Percentiles rank a stretch among this genome's conserved stretches.
These are phyloP conservation scores for Pseudoperonospora humuli DNA, from an alignment of 352 stramenopile genomes.

Conservation along the genomic window DNA sequence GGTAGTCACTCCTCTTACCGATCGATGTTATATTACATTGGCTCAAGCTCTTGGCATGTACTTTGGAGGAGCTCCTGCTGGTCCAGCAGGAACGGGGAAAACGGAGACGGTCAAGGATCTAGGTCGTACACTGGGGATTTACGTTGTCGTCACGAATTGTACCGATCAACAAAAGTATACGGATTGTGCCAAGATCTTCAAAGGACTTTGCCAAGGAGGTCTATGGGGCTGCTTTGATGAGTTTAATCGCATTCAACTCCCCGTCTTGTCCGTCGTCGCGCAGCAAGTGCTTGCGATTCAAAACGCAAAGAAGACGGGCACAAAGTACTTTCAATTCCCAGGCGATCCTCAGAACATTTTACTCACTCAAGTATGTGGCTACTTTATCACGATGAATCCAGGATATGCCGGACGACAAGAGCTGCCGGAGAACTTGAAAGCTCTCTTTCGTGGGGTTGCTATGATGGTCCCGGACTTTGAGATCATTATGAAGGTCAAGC, in stretches of 20 bases:
- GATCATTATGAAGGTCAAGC: constrained; percentile 95
- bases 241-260: constrained; percentile 96
- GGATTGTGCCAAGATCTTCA: constrained; percentile 98
- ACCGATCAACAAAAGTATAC: constrained; percentile 97
- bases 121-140: constrained; percentile 91
- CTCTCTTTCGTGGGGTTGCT: constrained; percentile 83
- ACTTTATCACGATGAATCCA: constrained; percentile 99
- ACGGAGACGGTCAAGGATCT: constrained; percentile 97
- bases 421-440: constrained; percentile 98
- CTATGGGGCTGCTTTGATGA: constrained; percentile 98
- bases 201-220: constrained; percentile 93
- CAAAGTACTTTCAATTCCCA: constrained; percentile 95
- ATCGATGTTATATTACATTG: constrained; percentile 97
- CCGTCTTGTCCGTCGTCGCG: constrained; percentile 94
- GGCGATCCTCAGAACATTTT: constrained; percentile 96
- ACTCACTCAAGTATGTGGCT: constrained; percentile 92
- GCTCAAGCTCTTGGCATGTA: constrained; percentile 97
- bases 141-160: constrained; percentile 97
- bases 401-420: constrained; percentile 97
- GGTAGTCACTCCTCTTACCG: constrained; percentile 95
- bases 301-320: constrained; percentile 95
- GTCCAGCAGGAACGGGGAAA: constrained; percentile 93
- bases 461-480: constrained; percentile 92
- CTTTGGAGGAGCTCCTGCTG: constrained; percentile 93
- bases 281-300: constrained; percentile 97